These are phyloP conservation scores for Cnidoscolus chayamansa DNA, from an alignment of 441 rosid species.

Conservation along the genomic window DNA sequence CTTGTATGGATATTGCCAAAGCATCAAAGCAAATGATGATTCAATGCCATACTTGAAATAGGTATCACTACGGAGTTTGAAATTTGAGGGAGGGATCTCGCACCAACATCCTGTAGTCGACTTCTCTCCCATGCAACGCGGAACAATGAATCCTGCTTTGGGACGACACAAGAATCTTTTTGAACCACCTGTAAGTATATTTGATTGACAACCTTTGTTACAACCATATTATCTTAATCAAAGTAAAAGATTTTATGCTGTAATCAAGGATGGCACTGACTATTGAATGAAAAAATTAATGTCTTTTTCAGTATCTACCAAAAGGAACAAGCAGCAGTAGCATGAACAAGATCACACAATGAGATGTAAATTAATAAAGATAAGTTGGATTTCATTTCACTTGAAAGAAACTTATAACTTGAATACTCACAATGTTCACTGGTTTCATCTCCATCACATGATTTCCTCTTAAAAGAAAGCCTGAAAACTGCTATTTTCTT, in stretches of 20 bases:
- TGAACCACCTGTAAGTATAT: conserved; percentile 39
- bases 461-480: conserved; percentile 80
- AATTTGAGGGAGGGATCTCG: conserved; percentile 78
- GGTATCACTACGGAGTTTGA: conserved; percentile 69
- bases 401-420: background rate
- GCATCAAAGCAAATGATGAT: conserved; percentile 6
- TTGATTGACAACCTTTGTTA: background rate
- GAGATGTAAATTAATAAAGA: background rate
- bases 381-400: background rate
- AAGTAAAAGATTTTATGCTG: background rate
- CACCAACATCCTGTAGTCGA: conserved; percentile 59
- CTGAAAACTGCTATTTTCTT: conserved; percentile 57
- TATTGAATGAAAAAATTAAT: background rate
- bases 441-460: conserved; percentile 71
- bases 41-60: conserved; percentile 65
- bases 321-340: conserved; percentile 3
- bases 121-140: conserved; percentile 49
- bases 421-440: conserved; percentile 46
- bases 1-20: conserved; percentile 3
- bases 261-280: background rate
- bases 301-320: conserved; percentile 1
- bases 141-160: conserved; percentile 47
- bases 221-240: background rate
- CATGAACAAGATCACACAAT: background rate
- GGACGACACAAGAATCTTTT: conserved; percentile 60